These are phyloP conservation scores for Vigna hirtella DNA, from an alignment of 306 rosid genomes.

Conservation along the genomic window DNA sequence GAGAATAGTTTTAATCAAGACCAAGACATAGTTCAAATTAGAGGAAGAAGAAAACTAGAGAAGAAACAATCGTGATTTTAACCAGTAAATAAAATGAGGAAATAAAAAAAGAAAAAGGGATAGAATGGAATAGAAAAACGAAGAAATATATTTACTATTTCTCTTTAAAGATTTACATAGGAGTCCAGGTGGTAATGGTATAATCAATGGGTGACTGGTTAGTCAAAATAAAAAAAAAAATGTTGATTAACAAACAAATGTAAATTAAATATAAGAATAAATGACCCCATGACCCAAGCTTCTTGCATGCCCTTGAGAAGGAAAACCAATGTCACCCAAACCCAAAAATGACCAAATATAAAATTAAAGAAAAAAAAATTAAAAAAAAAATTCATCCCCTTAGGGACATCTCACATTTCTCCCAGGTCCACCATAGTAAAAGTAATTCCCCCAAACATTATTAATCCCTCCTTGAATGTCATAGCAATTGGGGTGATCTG, in stretches of 20 bases:
- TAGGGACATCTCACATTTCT: constrained; percentile 89
- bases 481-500: constrained; percentile 95
- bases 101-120: neutral
- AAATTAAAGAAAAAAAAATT: neutral
- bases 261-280: constrained; percentile 53
- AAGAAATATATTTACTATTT: constrained; percentile 70
- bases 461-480: constrained; percentile 92
- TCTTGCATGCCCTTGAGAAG: constrained; percentile 57
- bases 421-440: constrained; percentile 98
- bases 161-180: constrained; percentile 65
- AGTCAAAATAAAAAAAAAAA: constrained; percentile 44
- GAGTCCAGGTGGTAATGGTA: constrained; percentile 53
- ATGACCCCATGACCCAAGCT: constrained; percentile 57
- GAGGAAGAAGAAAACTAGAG: no score
- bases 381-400: constrained; percentile 32
- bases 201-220: constrained; percentile 62
- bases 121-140: constrained; percentile 1
- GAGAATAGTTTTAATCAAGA: no score
- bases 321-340: constrained; percentile 57
- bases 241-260: constrained; percentile 48
- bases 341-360: constrained; percentile 54
- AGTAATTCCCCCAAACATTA: constrained; percentile 90
- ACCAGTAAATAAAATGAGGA: neutral
- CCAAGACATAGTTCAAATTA: no score
- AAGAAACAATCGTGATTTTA: neutral